A percentile compares a stretch with the other conserved stretches of the same genome.
Evolutionary conservation across 2,329 filamentous ascomycete species (phyloP).

Genomic region (Sclerotinia subarctica): DNA sequence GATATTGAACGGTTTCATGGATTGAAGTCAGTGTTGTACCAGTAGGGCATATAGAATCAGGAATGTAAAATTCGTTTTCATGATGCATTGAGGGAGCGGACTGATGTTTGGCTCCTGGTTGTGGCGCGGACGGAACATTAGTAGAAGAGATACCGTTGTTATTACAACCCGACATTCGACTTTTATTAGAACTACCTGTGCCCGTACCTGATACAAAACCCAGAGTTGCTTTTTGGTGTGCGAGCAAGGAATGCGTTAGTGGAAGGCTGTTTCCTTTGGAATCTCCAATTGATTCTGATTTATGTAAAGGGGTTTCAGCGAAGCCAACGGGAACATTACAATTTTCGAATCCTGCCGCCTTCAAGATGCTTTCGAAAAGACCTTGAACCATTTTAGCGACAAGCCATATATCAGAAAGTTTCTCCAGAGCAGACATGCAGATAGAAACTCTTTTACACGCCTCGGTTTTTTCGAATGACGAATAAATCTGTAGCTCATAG

Average conservation of each 20-base stretch:
- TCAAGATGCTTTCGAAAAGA: constrained; percentile 86
- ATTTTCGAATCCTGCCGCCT: background rate
- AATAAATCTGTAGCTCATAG: constrained; percentile 91
- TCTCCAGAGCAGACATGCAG: constrained; percentile 90
- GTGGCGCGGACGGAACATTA: background rate
- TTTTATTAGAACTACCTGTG: background rate
- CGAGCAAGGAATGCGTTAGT: constrained; percentile 1
- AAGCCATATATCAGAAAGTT: constrained; percentile 92
- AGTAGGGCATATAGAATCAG: background rate
- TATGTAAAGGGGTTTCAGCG: background rate
- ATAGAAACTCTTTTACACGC: constrained; percentile 81
- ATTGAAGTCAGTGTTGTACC: background rate
- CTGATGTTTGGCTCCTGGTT: background rate
- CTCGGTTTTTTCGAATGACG: constrained; percentile 79
- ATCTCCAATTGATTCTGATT: background rate
- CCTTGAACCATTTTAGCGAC: constrained; percentile 98
- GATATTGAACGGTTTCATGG: background rate
- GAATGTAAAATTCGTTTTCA: background rate
- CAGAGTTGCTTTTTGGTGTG: constrained; percentile 5
- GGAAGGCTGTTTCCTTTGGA: background rate
- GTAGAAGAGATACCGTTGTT: background rate
- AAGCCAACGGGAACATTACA: background rate
- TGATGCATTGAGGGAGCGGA: background rate
- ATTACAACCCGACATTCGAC: background rate
- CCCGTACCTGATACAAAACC: background rate